Evolutionary conservation across 202 grass and related monocot species (phyloP).

Genomic region (Sporobolus alterniflorus): DNA sequence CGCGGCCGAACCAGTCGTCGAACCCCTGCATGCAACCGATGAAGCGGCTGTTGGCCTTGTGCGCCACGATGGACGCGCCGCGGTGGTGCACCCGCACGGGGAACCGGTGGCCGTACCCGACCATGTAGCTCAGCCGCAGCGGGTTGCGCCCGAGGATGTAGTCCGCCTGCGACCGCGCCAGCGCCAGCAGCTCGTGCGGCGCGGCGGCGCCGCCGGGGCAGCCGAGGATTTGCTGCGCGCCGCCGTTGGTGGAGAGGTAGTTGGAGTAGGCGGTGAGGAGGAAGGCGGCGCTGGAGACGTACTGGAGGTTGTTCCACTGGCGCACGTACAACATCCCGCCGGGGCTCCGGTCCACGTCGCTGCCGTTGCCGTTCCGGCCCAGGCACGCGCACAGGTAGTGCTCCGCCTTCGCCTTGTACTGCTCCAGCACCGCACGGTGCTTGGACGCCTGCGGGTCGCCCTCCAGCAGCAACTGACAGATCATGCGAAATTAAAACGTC

Average conservation of each 20-base stretch:
- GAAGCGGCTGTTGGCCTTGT: conserved; percentile 82
- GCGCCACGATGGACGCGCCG: conserved; percentile 76
- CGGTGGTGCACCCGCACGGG: conserved; percentile 76
- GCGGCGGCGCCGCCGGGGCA: conserved; percentile 43
- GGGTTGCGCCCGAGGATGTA: conserved; percentile 89
- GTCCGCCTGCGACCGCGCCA: conserved; percentile 79
- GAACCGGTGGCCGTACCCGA: conserved; percentile 67
- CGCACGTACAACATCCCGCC: conserved; percentile 87
- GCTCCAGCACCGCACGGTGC: conserved; percentile 57
- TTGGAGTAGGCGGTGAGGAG: conserved; percentile 73
- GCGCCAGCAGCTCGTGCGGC: conserved; percentile 51
- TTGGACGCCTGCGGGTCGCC: conserved; percentile 41
- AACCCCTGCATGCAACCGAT: conserved; percentile 94
- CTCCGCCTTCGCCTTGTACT: conserved; percentile 87
- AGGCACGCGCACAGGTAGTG: conserved; percentile 89
- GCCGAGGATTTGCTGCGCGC: not conserved
- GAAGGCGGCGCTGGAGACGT: conserved; percentile 83
- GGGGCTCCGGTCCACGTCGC: conserved; percentile 72
- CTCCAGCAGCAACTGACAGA: conserved; percentile 65
- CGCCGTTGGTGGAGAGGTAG: conserved; percentile 38
- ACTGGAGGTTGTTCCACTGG: conserved; percentile 93
- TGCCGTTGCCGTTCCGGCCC: conserved; percentile 65
- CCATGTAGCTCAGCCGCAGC: conserved; percentile 79
- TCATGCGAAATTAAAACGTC: not conserved
- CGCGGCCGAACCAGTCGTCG: conserved; percentile 71